Conservation (phyloP, 495 filamentous ascomycete species). For the Tuber melanosporum region DNA sequence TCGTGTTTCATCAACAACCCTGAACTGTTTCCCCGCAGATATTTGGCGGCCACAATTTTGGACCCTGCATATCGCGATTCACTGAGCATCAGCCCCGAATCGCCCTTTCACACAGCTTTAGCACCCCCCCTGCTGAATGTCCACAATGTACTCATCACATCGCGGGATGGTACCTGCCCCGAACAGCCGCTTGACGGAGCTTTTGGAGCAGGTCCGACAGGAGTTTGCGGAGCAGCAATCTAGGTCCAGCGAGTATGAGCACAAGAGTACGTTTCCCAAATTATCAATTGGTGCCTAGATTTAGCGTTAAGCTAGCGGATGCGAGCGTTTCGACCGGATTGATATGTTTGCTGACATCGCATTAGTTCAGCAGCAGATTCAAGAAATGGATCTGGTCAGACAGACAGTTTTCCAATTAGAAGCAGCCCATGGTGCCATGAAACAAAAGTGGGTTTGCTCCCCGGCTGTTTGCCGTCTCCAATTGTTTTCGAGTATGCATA, state of each 20-base stretch:
- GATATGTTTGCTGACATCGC: constrained; percentile 25
- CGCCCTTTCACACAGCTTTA: constrained; percentile 9
- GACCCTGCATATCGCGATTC: constrained; percentile 21
- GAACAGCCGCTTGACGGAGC: constrained; percentile 75
- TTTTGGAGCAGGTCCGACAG: constrained; percentile 78
- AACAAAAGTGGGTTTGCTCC: constrained; percentile 62
- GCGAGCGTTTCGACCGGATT: constrained; percentile 12
- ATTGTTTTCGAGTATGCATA: neutral
- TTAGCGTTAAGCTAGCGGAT: constrained; percentile 5
- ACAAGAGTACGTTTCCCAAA: constrained; percentile 65
- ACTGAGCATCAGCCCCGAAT: constrained; percentile 11
- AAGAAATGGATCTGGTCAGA: constrained; percentile 87
- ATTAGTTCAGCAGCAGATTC: constrained; percentile 74
- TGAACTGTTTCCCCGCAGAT: constrained; percentile 16
- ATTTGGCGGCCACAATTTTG: constrained; percentile 11
- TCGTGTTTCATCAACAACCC: constrained; percentile 22
- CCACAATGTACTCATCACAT: constrained; percentile 80
- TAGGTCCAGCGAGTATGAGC: constrained; percentile 73
- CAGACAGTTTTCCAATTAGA: constrained; percentile 87
- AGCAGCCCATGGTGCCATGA: constrained; percentile 75
- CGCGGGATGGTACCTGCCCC: constrained; percentile 71
- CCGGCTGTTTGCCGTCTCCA: constrained; percentile 33
- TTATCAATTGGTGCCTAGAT: neutral
- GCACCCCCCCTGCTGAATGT: constrained; percentile 46
- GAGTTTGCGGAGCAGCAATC: constrained; percentile 82